Evolutionary conservation across 2,329 filamentous ascomycete species (phyloP).

Genomic region (Sporothrix humicola): DNA sequence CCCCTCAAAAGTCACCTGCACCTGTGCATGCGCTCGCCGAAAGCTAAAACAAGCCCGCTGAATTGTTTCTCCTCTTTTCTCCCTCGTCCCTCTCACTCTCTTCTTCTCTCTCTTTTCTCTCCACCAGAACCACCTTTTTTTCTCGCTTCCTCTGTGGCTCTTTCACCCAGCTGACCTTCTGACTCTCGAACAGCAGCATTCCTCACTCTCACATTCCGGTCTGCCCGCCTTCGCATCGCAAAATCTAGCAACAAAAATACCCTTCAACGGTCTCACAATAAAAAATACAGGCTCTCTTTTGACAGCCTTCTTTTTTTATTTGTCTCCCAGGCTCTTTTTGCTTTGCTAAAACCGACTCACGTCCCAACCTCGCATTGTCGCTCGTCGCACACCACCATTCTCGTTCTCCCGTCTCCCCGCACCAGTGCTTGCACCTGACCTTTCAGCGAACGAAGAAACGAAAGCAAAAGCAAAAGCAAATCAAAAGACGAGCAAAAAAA

Average conservation of each 20-base stretch:
- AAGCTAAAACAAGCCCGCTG: slow-evolving; percentile 29
- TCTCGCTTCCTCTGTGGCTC: slow-evolving; percentile 12
- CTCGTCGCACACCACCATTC: slow-evolving; percentile 5
- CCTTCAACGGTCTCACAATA: slow-evolving; percentile 10
- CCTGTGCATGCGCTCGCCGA: slow-evolving; percentile 25
- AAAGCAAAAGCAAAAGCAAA: slow-evolving; percentile 4
- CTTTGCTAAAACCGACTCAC: slow-evolving; percentile 26
- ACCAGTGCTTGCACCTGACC: slow-evolving; percentile 26
- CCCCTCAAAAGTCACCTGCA: slow-evolving; percentile 30
- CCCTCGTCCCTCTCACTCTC: slow-evolving; percentile 25
- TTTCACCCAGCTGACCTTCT: slow-evolving; percentile 31
- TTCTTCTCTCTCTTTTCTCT: not conserved
- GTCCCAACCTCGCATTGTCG: slow-evolving; percentile 26
- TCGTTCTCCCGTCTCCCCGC: slow-evolving; percentile 23
- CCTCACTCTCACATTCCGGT: slow-evolving; percentile 29
- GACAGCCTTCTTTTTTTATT: slow-evolving; percentile 11
- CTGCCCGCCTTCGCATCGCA: slow-evolving; percentile 26
- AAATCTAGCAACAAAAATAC: slow-evolving; percentile 14
- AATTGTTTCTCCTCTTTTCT: slow-evolving; percentile 33
- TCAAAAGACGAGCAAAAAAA: not conserved
- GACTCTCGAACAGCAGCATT: slow-evolving; percentile 24
- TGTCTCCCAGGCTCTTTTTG: slow-evolving; percentile 21
- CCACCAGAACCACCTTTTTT: slow-evolving; percentile 23
- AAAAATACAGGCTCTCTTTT: slow-evolving; percentile 4
- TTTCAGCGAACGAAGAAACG: slow-evolving; percentile 24